Evolutionary conservation across 495 filamentous ascomycete species (phyloP).

Genomic region (Penicillium lagena): DNA sequence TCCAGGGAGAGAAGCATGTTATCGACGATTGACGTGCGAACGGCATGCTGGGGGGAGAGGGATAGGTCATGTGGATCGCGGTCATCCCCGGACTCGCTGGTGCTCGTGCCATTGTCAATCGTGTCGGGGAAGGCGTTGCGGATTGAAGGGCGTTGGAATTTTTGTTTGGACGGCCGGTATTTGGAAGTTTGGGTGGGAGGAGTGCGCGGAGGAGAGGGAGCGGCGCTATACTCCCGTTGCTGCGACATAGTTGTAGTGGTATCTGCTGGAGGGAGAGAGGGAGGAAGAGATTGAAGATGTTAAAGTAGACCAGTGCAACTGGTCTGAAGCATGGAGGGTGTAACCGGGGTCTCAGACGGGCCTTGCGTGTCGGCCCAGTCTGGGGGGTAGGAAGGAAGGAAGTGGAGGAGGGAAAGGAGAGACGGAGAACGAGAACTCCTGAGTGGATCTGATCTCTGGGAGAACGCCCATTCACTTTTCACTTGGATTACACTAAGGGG

Average conservation of each 20-base stretch:
- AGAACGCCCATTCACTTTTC: too few relatives aligned
- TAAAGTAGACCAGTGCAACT: background rate
- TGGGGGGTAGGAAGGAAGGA: conserved; percentile 1
- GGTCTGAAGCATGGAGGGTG: conserved; percentile 3
- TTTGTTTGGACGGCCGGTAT: conserved; percentile 24
- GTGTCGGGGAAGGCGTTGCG: conserved; percentile 48
- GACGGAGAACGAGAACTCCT: too few relatives aligned
- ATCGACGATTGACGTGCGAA: conserved; percentile 81
- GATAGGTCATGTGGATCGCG: conserved; percentile 88
- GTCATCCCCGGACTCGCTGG: conserved; percentile 38
- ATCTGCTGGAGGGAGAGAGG: too few relatives aligned
- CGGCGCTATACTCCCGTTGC: conserved; percentile 16
- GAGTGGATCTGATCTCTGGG: too few relatives aligned
- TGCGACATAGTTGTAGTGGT: conserved; percentile 21
- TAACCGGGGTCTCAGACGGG: conserved; percentile 3
- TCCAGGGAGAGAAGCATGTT: conserved; percentile 90
- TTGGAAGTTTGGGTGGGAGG: conserved; percentile 33
- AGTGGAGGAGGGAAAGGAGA: background rate
- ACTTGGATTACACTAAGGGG: too few relatives aligned
- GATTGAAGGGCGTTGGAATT: conserved; percentile 28
- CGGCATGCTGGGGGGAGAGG: conserved; percentile 64
- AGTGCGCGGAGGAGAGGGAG: conserved; percentile 38
- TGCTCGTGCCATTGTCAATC: conserved; percentile 33
- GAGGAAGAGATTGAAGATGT: background rate
- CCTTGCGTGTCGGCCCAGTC: conserved; percentile 10